Evolutionary conservation across 169 alveolate genomes (phyloP).

Genomic region (Cryptosporidium andersoni): DNA sequence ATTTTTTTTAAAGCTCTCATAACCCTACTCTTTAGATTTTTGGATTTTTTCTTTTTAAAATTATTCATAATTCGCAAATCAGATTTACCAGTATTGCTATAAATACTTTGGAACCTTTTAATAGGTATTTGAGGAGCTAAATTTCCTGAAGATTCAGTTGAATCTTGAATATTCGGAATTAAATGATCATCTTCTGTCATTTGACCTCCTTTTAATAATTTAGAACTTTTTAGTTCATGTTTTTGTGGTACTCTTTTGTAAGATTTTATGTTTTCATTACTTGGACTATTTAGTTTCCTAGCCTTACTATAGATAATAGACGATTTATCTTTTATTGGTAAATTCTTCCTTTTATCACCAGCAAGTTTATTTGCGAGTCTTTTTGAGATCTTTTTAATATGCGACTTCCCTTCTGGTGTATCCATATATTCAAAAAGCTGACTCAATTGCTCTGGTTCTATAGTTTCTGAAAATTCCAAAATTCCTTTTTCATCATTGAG

Average conservation of each 20-base stretch:
- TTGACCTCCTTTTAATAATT: no score
- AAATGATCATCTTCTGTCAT: no score
- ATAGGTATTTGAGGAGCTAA: no score
- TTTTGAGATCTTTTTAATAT: constrained; percentile 30
- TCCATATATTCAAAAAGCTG: constrained; percentile 40
- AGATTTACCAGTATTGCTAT: no score
- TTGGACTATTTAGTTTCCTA: background rate
- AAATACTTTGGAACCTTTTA: no score
- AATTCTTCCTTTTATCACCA: background rate
- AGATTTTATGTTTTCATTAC: background rate
- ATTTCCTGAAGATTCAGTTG: no score
- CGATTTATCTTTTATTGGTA: background rate
- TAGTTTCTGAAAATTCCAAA: constrained; percentile 12
- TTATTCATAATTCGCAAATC: no score
- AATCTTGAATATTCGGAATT: no score
- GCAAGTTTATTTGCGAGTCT: background rate
- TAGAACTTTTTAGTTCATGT: no score
- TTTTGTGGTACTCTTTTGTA: constrained; percentile 14
- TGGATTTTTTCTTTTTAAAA: background rate
- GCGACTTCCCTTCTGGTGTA: constrained; percentile 23
- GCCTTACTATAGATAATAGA: background rate
- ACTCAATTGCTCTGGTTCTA: constrained; percentile 35
- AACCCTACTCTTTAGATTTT: background rate
- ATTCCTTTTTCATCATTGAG: constrained; percentile 29
- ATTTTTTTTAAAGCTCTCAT: constrained; percentile 6